Evolutionary conservation across 805 yeast genomes (phyloP).

Genomic region (Barnettozyma wickerhamii): DNA sequence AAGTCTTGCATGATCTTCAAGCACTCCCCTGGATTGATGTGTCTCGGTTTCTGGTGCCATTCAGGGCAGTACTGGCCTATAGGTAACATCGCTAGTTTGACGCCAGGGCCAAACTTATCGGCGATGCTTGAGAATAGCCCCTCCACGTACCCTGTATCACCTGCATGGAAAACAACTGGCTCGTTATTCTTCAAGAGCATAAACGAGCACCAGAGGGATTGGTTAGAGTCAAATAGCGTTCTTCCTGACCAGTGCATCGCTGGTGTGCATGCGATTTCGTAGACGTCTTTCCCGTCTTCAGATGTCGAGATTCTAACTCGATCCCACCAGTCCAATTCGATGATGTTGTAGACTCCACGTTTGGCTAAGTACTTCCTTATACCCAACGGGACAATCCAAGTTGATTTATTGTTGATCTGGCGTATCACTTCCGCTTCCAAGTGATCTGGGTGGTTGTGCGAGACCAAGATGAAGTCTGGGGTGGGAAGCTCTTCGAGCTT

Average conservation of each 20-base stretch:
- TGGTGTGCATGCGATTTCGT: conserved; percentile 84
- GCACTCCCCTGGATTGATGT: conserved; percentile 78
- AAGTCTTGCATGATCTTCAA: conserved; percentile 61
- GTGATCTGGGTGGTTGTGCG: conserved; percentile 97
- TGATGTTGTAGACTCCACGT: conserved; percentile 54
- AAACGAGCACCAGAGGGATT: conserved; percentile 86
- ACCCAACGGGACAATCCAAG: conserved; percentile 90
- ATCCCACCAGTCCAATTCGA: conserved; percentile 96
- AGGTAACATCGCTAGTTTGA: conserved; percentile 70
- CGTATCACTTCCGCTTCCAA: conserved; percentile 59
- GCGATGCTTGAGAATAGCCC: conserved; percentile 70
- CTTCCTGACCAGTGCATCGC: conserved; percentile 98
- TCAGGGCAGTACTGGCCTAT: conserved; percentile 94
- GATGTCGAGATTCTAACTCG: conserved; percentile 33
- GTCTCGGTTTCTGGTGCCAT: conserved; percentile 92
- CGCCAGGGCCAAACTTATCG: conserved; percentile 53
- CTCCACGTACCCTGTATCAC: conserved; percentile 87
- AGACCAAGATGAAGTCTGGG: conserved; percentile 72
- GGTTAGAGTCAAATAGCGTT: conserved; percentile 71
- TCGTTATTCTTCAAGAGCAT: conserved; percentile 59
- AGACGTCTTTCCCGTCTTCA: conserved; percentile 38
- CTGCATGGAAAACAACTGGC: conserved; percentile 84
- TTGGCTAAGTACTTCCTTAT: conserved; percentile 54
- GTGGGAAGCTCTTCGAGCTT: conserved; percentile 54
- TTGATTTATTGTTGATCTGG: conserved; percentile 50